Evolutionary conservation across 228 moss, liverwort and hornwort species (phyloP).

Genomic region (Sphagnum magellanicum): DNA sequence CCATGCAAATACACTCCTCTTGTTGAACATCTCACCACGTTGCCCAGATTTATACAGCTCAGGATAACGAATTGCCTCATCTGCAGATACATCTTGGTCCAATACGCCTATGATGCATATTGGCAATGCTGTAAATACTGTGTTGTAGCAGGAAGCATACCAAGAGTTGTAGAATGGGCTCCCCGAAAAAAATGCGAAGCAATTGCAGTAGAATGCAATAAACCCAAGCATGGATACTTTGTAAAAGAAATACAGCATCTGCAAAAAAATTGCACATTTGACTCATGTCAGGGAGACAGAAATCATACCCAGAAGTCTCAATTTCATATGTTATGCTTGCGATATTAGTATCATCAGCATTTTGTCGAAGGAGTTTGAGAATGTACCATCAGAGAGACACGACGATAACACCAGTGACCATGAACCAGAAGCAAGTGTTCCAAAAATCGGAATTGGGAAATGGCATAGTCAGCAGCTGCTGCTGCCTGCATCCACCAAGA

Average conservation of each 20-base stretch:
- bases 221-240: conserved; percentile 86
- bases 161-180: conserved; percentile 85
- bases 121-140: conserved; percentile 70
- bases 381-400: conserved; percentile 35
- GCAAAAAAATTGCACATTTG: conserved; percentile 3
- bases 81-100: conserved; percentile 78
- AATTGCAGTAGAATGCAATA: conserved; percentile 83
- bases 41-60: conserved; percentile 72
- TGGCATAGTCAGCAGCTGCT: conserved; percentile 50
- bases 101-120: conserved; percentile 51
- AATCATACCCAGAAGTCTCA: too few relatives aligned
- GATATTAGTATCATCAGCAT: too few relatives aligned
- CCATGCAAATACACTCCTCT: conserved; percentile 39
- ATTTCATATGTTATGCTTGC: too few relatives aligned
- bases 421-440: conserved; percentile 43
- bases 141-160: conserved; percentile 92
- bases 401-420: conserved; percentile 52
- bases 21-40: conserved; percentile 77
- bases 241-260: conserved; percentile 91
- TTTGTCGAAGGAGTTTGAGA: too few relatives aligned
- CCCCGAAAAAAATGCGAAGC: conserved; percentile 67
- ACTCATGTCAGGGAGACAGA: too few relatives aligned
- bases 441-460: conserved; percentile 47
- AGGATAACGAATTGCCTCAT: conserved; percentile 42
- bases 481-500: conserved; percentile 27